Base-by-base conservation (phyloP, 176 grass and related monocot genomes). In the Phoenix dactylifera region DNA sequence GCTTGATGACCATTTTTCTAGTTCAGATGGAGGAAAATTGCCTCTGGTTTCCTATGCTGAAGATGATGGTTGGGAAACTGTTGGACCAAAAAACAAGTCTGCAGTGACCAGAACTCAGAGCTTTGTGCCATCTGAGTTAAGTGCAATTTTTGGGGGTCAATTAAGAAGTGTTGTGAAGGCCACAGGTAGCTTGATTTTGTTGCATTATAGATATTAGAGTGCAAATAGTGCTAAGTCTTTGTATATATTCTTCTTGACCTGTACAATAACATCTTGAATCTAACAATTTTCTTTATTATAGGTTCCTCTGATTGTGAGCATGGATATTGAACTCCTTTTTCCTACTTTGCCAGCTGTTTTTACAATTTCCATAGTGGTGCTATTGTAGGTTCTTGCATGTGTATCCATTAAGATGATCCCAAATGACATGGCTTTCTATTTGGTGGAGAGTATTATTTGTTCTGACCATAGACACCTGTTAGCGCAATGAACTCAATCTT, bases 11-110 rank as follows among this genome's bases (percentile, higher is more conserved):
- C 64, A 75, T 69, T 54, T 35, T 54, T 68, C 66, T 60, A 71
- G 84, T 74, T 84, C 65, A 65, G 82, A 80, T 73, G 83, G 86
- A 49, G 77, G 74, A 9, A 87, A 81, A 20, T 4, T 51, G 48
- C 9, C 58, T 65, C 51, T 90, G 66, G 26, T 96, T 60, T 55
- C 75, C 75, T 82, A 81, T 23, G 71, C 52, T 48, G 35, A 44
- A 44, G 92, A 96, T 32, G 93, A 98, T 71, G 87, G 80, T 64
- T 98, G 93, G 93, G 93, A 98, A 69, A 98, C 93, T 50, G 93
- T 98, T 82, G 93, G 93, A 22, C 77, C 53, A 22, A 98, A 98
- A 70, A 98, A 98, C 60, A 98, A 98, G 63, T 91, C 93, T 57
- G 87, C 93, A 12, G 72, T 98, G 58, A 78, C 83, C 66, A 91